Conservation (phyloP, 495 filamentous ascomycete genomes). For the Penicillium angulare region DNA sequence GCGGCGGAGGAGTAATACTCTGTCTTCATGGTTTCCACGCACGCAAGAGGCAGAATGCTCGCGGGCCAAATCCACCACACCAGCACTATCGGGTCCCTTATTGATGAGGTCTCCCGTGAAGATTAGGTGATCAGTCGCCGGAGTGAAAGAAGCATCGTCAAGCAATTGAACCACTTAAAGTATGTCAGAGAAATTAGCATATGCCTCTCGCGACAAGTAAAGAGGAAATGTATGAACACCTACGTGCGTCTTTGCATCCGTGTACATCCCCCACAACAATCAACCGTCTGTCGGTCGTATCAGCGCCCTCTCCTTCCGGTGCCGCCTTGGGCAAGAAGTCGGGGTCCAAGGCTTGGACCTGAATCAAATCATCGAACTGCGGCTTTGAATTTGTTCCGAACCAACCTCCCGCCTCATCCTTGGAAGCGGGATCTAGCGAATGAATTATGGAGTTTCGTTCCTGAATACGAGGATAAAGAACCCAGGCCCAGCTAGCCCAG, state of each 20-base stretch:
- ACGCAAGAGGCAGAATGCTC: conserved; percentile 70
- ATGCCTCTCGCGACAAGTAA: not conserved
- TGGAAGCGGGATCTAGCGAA: conserved; percentile 36
- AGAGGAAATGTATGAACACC: too few relatives aligned
- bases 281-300: conserved; percentile 45
- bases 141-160: conserved; percentile 61
- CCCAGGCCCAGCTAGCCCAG: conserved; percentile 40
- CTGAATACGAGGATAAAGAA: conserved; percentile 38
- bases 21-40: conserved; percentile 92
- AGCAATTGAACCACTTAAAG: conserved; percentile 61
- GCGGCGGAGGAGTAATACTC: conserved; percentile 58
- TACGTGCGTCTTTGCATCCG: conserved; percentile 68
- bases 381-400: conserved; percentile 51
- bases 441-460: conserved; percentile 35
- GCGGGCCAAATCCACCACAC: conserved; percentile 74
- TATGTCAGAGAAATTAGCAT: conserved; percentile 5
- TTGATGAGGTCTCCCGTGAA: conserved; percentile 82
- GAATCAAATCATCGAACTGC: conserved; percentile 48
- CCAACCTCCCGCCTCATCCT: conserved; percentile 34
- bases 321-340: conserved; percentile 27
- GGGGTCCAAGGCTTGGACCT: conserved; percentile 40
- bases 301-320: conserved; percentile 4
- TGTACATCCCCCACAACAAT: conserved; percentile 89
- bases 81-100: conserved; percentile 81
- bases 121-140: conserved; percentile 68